These are phyloP conservation scores for Phytophthora hibernalis DNA, from an alignment of 352 stramenopile species.

Conservation along the genomic window DNA sequence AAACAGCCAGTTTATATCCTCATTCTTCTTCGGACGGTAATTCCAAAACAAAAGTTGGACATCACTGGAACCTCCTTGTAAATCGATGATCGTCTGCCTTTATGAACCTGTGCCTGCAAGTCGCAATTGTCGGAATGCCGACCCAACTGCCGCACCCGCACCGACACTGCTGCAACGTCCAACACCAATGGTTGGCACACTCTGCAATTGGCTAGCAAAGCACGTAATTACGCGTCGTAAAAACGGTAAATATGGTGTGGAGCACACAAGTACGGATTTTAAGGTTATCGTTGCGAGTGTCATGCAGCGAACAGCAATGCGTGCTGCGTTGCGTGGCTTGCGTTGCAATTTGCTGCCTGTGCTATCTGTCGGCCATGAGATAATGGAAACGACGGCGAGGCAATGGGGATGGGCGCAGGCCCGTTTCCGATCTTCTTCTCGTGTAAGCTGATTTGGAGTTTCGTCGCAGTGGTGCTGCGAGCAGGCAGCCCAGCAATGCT, in stretches of 20 bases:
- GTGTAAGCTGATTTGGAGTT: constrained; percentile 39
- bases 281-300: background rate
- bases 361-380: background rate
- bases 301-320: background rate
- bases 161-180: background rate
- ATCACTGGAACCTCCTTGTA: constrained; percentile 75
- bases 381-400: constrained; percentile 6
- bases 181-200: constrained; percentile 27
- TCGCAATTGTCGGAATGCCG: constrained; percentile 34
- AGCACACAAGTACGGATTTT: background rate
- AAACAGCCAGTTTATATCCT: constrained; percentile 89
- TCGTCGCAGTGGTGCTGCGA: too few relatives aligned
- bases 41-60: constrained; percentile 85
- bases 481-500: too few relatives aligned
- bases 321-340: too few relatives aligned
- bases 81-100: background rate
- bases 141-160: background rate
- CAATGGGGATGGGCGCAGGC: constrained; percentile 8
- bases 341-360: background rate
- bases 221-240: constrained; percentile 33
- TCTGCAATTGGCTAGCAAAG: constrained; percentile 16
- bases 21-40: constrained; percentile 88
- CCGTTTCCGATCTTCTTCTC: constrained; percentile 22
- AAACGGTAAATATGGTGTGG: constrained; percentile 15
- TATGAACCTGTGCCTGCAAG: constrained; percentile 8